Percentiles rank a stretch among this genome's conserved stretches.
Conservation (phyloP, 2,329 filamentous ascomycete genomes). For the Neopestalotiopsis clavispora region DNA sequence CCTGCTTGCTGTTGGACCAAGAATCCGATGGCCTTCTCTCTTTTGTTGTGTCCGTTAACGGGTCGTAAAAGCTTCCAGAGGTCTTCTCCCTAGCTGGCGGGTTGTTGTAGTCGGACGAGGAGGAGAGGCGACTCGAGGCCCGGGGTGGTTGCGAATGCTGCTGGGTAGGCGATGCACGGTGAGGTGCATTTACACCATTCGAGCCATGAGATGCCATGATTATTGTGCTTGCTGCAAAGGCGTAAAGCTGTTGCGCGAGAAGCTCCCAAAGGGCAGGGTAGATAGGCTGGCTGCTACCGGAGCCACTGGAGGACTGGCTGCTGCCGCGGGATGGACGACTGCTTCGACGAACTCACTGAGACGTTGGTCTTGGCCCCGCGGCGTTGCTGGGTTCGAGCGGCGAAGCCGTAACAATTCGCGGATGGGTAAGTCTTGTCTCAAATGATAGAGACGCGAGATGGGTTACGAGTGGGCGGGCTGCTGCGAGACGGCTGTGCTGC, state of each 20-base stretch:
- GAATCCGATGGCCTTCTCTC: slow-evolving; percentile 42
- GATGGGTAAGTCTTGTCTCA: background rate
- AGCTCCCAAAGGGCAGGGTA: too few relatives aligned
- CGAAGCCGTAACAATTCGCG: slow-evolving; percentile 18
- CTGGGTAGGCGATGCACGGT: slow-evolving; percentile 35
- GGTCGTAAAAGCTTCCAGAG: slow-evolving; percentile 49
- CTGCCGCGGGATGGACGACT: slow-evolving; percentile 20
- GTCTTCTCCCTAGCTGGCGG: slow-evolving; percentile 39
- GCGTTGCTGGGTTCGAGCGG: background rate
- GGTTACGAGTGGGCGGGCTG: too few relatives aligned
- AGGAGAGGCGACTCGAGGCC: slow-evolving; percentile 32
- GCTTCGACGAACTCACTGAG: too few relatives aligned
- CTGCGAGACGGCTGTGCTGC: too few relatives aligned
- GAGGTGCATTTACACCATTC: slow-evolving; percentile 32
- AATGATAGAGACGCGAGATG: too few relatives aligned
- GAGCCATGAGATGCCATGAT: slow-evolving; percentile 38
- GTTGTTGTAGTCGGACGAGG: slow-evolving; percentile 38
- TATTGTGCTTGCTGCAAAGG: slow-evolving; percentile 36
- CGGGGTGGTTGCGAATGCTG: slow-evolving; percentile 34
- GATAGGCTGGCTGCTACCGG: too few relatives aligned
- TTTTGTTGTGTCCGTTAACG: slow-evolving; percentile 47
- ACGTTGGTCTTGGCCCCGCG: background rate
- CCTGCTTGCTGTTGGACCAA: slow-evolving; percentile 35
- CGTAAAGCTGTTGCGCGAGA: slow-evolving; percentile 30
- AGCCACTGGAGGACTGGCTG: slow-evolving; percentile 17